Evolutionary conservation across 306 rosid genomes (phyloP).

Genomic region (Gastrolobium villosum): DNA sequence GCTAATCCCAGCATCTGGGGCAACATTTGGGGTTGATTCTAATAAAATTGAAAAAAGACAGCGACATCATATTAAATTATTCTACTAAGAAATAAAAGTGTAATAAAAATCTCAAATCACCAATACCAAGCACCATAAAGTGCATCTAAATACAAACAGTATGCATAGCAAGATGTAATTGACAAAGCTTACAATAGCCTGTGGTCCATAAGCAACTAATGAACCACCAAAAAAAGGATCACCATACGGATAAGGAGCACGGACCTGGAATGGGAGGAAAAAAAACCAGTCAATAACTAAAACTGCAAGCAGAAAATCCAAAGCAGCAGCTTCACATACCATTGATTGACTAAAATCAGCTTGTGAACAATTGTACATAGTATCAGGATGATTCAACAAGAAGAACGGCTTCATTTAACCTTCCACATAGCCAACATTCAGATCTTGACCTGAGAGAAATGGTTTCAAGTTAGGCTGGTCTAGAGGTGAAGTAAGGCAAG

Average conservation of each 20-base stretch:
- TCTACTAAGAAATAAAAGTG: not conserved
- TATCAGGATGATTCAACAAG: slow-evolving; percentile 57
- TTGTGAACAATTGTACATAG: slow-evolving; percentile 55
- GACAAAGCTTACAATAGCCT: slow-evolving; percentile 65
- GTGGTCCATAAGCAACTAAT: slow-evolving; percentile 64
- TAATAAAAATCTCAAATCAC: not conserved
- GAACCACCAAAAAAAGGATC: slow-evolving; percentile 70
- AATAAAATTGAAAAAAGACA: slow-evolving; percentile 4
- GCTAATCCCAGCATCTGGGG: slow-evolving; percentile 68
- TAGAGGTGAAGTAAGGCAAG: not conserved
- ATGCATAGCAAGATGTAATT: slow-evolving; percentile 1
- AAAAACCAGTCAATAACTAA: slow-evolving; percentile 32
- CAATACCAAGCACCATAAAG: not conserved
- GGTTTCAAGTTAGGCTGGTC: slow-evolving; percentile 32
- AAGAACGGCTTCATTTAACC: slow-evolving; percentile 60
- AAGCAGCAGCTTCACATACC: slow-evolving; percentile 61
- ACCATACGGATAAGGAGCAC: slow-evolving; percentile 59
- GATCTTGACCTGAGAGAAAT: slow-evolving; percentile 56
- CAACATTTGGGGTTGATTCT: slow-evolving; percentile 56
- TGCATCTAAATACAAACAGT: not conserved
- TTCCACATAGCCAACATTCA: slow-evolving; percentile 51
- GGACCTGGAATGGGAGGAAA: slow-evolving; percentile 59
- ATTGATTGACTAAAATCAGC: slow-evolving; percentile 53
- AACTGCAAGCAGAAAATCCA: slow-evolving; percentile 41
- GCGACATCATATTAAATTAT: not conserved